Evolutionary conservation across 441 rosid genomes (phyloP), one percentile per base, ranked within the genome.

Genomic region (Gossypium schwendimanii): DNA sequence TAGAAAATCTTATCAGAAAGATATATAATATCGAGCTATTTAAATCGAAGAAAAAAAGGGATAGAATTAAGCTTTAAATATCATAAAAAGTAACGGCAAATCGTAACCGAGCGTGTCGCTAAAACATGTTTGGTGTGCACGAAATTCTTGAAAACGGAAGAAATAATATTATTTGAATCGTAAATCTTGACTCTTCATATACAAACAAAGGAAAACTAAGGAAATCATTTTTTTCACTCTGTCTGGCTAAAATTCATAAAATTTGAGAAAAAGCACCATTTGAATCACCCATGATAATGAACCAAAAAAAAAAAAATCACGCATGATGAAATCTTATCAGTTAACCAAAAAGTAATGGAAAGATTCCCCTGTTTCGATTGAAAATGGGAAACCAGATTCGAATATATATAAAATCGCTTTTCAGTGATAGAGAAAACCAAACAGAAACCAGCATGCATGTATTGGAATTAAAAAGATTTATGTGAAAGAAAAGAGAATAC

Each of bases 401-500:
- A 36, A 49, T 1, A 28, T 15, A 26, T 1, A 50, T 15, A 26
- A 1, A 50, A 50, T 15, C 26, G 26, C 3, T 20, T 28, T 23
- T 26, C 15, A 5, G 44, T 10, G 28, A 45, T 11, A 36, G 11
- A 26, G 41, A 50, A 50, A 50, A 67, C 10, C 71, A 49, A 52
- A 18, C 8, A 33, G 11, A 52, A 52, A 69, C 47, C 47, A n/a
- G 33, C 6, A 6, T 50, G 61, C 49, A 53, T 69, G 72, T 4
- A n/a, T 67, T 36, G n/a, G 12, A 18, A 18, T 60, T 28, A 41
- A 49, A 23, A 49, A 2, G 21, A 24, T 1, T 49, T 10, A 67
- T 47, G 23, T 8, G 9, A 21, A 6, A 1, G 2, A 20, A 14
- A 18, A 3, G 6, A 63, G 2, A 2, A 28, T 84, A 90, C 97